Evolutionary conservation across 2,329 filamentous ascomycete genomes (phyloP), one percentile per base, ranked within the genome.

Genomic region (Diaporthe ilicicola): DNA sequence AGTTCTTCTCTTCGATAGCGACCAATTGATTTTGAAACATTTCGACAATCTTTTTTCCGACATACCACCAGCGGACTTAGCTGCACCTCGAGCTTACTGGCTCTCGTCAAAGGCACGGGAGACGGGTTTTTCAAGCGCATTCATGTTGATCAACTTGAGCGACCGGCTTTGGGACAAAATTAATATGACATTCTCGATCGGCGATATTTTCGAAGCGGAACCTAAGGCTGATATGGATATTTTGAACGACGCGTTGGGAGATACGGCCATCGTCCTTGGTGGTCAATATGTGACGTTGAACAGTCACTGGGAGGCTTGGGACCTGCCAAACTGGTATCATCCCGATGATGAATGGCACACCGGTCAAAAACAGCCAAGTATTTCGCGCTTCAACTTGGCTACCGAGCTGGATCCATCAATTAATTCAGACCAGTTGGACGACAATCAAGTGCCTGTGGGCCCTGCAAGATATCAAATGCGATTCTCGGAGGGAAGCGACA

Each of bases 101-200:
- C 42, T 50, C 1, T 15, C 3, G 29, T 6, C 15, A 5, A 8
- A 29, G 4, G n/a, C n/a, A n/a, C n/a, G n/a, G n/a, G 2, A 39
- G 29, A 27, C 65, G 0, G 29, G 17, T 1, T 68, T 68, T 1
- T 50, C 53, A 19, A 68, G 65, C 29, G 65, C 65, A 3, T 68
- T 68, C 42, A 68, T 68, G 53, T n/a, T 68, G 65, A 59, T 68
- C 42, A 50, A 19, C 10, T 24, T 68, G n/a, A 68, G 65, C 19
- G 53, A 59, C 22, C 53, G 65, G 51, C 42, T 68, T 8, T 68
- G 65, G 65, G 17, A 50, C 12, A 68, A 27, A 4, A 42, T 68
- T n/a, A 68, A 59, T 42, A n/a, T 22, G 22, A 54, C 42, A 1
- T 4, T 67, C 1, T 27, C 42, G 29, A 50, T 3, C 8, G 7